Evolutionary conservation across 257 asterid genomes (phyloP).

Genomic region (Solanum okadae): DNA sequence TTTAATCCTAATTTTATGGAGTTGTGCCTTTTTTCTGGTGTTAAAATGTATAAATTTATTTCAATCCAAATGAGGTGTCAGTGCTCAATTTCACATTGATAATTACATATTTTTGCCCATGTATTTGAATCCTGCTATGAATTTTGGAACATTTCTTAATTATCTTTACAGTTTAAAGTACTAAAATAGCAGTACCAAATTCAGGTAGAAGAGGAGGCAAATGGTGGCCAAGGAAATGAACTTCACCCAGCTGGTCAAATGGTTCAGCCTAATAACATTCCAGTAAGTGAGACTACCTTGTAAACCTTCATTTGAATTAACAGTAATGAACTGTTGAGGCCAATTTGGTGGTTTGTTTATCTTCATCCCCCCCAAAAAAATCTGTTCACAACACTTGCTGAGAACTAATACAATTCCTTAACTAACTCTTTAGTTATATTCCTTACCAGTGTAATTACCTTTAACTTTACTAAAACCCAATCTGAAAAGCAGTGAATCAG

Average conservation of each 20-base stretch:
- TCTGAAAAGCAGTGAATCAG: too few species aligned
- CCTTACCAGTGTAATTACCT: too few species aligned
- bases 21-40: background rate
- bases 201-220: background rate
- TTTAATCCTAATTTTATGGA: background rate
- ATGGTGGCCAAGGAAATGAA: background rate
- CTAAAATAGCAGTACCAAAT: background rate
- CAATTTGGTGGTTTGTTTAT: background rate
- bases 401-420: too few species aligned
- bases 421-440: too few species aligned
- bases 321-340: background rate
- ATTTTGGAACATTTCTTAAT: background rate
- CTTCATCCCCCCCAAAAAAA: background rate
- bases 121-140: background rate
- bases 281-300: background rate
- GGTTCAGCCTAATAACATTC: conserved; percentile 5
- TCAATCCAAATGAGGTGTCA: background rate
- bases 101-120: background rate
- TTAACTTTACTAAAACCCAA: too few species aligned
- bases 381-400: too few species aligned
- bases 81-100: background rate
- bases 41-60: background rate
- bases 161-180: background rate
- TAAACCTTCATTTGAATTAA: background rate
- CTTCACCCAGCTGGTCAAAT: background rate